These are phyloP conservation scores for Lolium perenne DNA, from an alignment of 176 grass and related monocot species.

Conservation along the genomic window DNA sequence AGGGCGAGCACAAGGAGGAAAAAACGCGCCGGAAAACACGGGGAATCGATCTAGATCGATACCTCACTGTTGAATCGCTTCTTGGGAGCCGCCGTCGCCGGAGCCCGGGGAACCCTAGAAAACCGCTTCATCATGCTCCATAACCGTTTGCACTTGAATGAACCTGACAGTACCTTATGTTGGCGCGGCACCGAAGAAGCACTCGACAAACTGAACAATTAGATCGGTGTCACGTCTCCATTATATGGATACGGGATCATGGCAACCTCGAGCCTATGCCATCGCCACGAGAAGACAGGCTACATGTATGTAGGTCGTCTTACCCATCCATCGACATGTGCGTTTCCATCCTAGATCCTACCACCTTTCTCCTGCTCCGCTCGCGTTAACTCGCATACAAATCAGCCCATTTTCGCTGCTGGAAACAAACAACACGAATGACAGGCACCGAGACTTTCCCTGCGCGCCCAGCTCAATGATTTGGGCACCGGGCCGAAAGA, in stretches of 20 bases:
- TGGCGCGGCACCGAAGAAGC: not conserved
- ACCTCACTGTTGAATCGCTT: too few species aligned
- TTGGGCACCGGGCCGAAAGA: not conserved
- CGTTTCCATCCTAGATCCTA: not conserved
- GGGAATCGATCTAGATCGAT: too few species aligned
- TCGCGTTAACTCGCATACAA: not conserved
- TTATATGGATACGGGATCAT: not conserved
- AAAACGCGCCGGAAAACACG: too few species aligned
- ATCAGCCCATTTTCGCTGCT: not conserved
- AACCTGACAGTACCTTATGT: too few species aligned
- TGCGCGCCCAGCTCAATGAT: not conserved
- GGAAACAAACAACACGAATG: not conserved
- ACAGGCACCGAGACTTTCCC: not conserved
- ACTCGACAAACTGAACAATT: constrained; percentile 33
- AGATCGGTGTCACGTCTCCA: constrained; percentile 27
- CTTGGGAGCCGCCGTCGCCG: too few species aligned
- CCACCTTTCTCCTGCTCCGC: not conserved
- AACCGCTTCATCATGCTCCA: too few species aligned
- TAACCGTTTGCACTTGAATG: too few species aligned
- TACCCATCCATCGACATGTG: not conserved
- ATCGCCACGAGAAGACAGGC: not conserved
- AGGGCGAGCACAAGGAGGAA: too few species aligned
- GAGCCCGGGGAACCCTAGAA: too few species aligned
- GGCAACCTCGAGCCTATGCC: not conserved
- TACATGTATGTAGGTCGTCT: not conserved